phyloP scores from a whole-genome alignment of 1,284 basidiomycete species.

The Leccinum fuscescens region DNA sequence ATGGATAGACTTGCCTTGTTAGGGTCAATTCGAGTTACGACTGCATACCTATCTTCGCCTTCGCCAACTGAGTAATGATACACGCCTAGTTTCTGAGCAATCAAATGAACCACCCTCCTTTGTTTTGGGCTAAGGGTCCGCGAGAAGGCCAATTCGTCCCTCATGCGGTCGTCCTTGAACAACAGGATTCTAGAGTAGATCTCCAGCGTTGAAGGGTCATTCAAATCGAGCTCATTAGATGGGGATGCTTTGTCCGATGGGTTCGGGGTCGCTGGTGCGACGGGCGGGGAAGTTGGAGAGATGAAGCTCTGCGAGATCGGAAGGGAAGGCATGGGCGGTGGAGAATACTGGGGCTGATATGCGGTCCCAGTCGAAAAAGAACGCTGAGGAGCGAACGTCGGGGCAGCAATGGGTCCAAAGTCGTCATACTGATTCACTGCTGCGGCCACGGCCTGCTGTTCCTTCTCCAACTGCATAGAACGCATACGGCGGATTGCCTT shows the following conservation, averaged over 20 bases:
- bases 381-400: conserved; percentile 52
- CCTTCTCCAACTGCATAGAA: conserved; percentile 90
- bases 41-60: conserved; percentile 89
- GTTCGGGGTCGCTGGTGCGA: conserved; percentile 57
- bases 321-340: conserved; percentile 58
- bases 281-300: conserved; percentile 46
- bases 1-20: conserved; percentile 54
- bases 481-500: conserved; percentile 99
- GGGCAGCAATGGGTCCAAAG: conserved; percentile 54
- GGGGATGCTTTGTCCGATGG: conserved; percentile 53
- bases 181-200: conserved; percentile 96
- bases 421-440: conserved; percentile 54
- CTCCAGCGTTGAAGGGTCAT: conserved; percentile 92
- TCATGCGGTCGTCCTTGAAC: conserved; percentile 98
- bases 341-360: conserved; percentile 59
- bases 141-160: conserved; percentile 96
- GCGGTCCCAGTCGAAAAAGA: conserved; percentile 63
- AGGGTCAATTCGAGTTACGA: conserved; percentile 85
- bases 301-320: conserved; percentile 56
- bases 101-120: conserved; percentile 89
- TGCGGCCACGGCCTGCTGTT: conserved; percentile 41
- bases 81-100: conserved; percentile 93
- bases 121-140: conserved; percentile 83
- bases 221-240: conserved; percentile 84
- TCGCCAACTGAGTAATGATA: conserved; percentile 94